Evolutionary conservation across 1,139 yeast genomes (phyloP).

Genomic region (Wickerhamiella pararugosa): DNA sequence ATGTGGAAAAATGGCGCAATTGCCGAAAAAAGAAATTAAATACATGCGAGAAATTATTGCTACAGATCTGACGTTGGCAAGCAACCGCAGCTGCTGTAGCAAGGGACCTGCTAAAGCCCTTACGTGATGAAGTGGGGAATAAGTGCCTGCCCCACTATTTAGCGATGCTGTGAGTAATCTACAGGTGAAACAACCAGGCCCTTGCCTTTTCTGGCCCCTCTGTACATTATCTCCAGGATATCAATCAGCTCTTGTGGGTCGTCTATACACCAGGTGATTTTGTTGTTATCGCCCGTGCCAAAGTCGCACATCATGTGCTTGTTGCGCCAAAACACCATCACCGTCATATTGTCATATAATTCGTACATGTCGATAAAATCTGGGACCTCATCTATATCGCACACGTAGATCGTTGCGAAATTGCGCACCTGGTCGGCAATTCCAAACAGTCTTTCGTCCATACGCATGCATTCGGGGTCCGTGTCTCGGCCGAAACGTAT

Average conservation of each 20-base stretch:
- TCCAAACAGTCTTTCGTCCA: conserved; percentile 73
- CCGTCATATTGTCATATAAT: conserved; percentile 73
- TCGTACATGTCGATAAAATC: conserved; percentile 93
- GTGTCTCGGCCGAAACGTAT: conserved; percentile 74
- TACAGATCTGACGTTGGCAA: too few relatives aligned
- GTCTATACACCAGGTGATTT: conserved; percentile 62
- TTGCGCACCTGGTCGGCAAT: conserved; percentile 74
- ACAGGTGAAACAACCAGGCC: conserved; percentile 77
- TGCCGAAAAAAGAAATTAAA: too few relatives aligned
- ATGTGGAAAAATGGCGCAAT: too few relatives aligned
- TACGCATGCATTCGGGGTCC: conserved; percentile 68
- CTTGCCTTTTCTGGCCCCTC: conserved; percentile 88
- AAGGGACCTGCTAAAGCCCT: neutral
- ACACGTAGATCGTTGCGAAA: conserved; percentile 76
- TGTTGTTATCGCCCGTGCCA: conserved; percentile 95
- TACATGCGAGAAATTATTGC: too few relatives aligned
- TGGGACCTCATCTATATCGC: conserved; percentile 79
- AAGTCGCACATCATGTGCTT: conserved; percentile 97
- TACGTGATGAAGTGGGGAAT: neutral
- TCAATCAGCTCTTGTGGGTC: conserved; percentile 87
- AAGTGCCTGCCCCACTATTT: neutral
- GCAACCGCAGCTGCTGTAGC: too few relatives aligned
- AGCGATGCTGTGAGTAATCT: conserved; percentile 12
- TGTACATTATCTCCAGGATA: conserved; percentile 71
- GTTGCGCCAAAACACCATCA: conserved; percentile 87